Evolutionary conservation across 2,329 filamentous ascomycete species (phyloP), one percentile per base, ranked within the genome.

Genomic region (Bipolaris victoriae): DNA sequence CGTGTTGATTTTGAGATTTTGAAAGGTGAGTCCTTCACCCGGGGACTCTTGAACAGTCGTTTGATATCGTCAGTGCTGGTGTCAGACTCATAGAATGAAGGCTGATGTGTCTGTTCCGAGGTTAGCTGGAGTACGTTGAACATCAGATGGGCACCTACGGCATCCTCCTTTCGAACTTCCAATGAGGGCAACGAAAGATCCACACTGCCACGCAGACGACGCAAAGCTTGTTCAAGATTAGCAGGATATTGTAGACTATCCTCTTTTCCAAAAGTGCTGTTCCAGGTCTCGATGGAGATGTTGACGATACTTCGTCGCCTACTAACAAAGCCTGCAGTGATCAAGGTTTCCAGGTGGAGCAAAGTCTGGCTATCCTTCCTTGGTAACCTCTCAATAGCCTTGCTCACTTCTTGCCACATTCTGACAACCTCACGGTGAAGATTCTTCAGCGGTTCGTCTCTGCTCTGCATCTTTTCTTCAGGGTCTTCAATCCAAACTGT

Each of bases 201-300:
- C 2, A 83, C 79, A 50, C 84, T 80, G 1, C 82, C 76, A n/a
- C 83, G 81, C 11, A 92, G 76, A 15, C 83, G 84, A 24, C 84
- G 79, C 33, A 97, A 78, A 1, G 87, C 83, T 2, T 80, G 75
- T 65, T 87, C 86, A 5, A 97, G 79, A 29, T 79, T 79, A 10
- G 83, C 75, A 0, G 92, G 89, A 73, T 91, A 94, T 22, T 84
- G 77, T 1, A 92, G 69, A 5, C 78, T 77, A 3, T 85, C 79
- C 37, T 84, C 82, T 15, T 83, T 78, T 18, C 87, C 87, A 68
- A 91, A 92, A 0, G 88, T 83, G 0, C 76, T 72, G 64, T 92
- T 93, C 92, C 92, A 97, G 60, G 84, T 81, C 15, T 76, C 69
- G 24, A 88, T 80, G 1, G 86, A 83, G 3, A 70, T 70, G 44